Conservation (phyloP, 805 yeast genomes). For the Middelhovenomyces tepae region DNA sequence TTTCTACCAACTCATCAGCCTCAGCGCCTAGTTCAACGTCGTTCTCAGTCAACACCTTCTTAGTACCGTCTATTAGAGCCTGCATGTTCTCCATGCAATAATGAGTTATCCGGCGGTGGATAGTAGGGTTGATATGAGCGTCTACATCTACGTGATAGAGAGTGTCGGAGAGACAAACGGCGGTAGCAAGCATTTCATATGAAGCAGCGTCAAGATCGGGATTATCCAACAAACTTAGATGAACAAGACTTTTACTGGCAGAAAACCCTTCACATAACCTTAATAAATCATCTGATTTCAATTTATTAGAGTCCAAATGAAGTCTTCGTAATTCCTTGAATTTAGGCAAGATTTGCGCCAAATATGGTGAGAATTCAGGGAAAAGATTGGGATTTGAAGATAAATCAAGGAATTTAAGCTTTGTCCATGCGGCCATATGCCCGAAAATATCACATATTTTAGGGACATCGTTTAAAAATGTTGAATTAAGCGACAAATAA, state of each 20-base stretch:
- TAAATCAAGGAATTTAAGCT: slow-evolving; percentile 64
- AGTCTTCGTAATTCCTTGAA: slow-evolving; percentile 56
- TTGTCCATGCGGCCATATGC: slow-evolving; percentile 45
- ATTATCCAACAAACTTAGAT: slow-evolving; percentile 62
- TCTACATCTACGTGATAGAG: slow-evolving; percentile 64
- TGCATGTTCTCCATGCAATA: slow-evolving; percentile 71
- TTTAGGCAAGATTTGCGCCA: slow-evolving; percentile 58
- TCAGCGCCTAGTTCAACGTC: slow-evolving; percentile 21
- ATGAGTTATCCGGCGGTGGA: slow-evolving; percentile 65
- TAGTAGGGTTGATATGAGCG: slow-evolving; percentile 49
- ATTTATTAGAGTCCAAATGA: slow-evolving; percentile 61
- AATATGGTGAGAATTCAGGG: slow-evolving; percentile 48
- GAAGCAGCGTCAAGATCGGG: slow-evolving; percentile 47
- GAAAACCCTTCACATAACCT: slow-evolving; percentile 61
- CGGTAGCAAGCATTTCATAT: slow-evolving; percentile 57
- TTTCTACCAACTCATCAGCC: slow-evolving; percentile 31
- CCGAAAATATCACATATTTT: slow-evolving; percentile 37
- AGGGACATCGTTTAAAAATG: slow-evolving; percentile 41
- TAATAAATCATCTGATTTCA: slow-evolving; percentile 47
- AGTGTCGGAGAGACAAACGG: slow-evolving; percentile 57
- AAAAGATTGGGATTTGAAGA: slow-evolving; percentile 62
- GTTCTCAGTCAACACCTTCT: no score
- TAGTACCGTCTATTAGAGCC: slow-evolving; percentile 13
- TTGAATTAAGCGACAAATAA: slow-evolving; percentile 56
- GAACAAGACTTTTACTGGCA: slow-evolving; percentile 55